Evolutionary conservation across 192 early-diverging fungal genomes (phyloP), one percentile per base, ranked within the genome.

Genomic region (Mortierella antarctica): DNA sequence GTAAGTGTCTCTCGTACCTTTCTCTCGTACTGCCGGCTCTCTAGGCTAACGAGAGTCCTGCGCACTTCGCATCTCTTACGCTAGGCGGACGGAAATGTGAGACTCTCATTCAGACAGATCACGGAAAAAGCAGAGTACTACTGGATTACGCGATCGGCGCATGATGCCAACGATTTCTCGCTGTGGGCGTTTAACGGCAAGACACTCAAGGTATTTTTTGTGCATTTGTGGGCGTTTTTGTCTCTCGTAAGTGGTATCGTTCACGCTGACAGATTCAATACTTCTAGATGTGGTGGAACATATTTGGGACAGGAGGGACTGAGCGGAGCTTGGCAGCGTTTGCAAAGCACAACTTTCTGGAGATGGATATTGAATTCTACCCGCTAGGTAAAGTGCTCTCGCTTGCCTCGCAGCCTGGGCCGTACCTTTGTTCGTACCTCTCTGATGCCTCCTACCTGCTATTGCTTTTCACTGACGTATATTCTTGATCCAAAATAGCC

Each of bases 311-410:
- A 8, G 76, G 63, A 52, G 69, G 69, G 13, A 54, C 62, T 23
- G 69, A 70, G 41, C 57, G 58, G 21, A 79, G 76, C 45, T n/a
- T 79, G 4, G 76, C 76, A 1, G 56, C 69, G 11, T 79, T 79
- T 56, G 76, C 76, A 15, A 79, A 79, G 57, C 76, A 79, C 48
- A 79, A 71, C 54, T 82, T 86, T 13, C 67, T 93, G 46, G 75
- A 84, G 23, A 89, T 94, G 58, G 77, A 84, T 15, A 61, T 93
- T 10, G 94, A 95, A 57, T 96, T 92, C 74, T 95, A 94, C 75
- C 93, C 93, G 12, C 83, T 94, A 39, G 87, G 93, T 95, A 83
- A 17, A 31, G 31, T 31, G 31, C 31, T 31, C 31, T 31, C 31
- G 31, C 3, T 31, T 39, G 6, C 20, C 21, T 51, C 9, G 18